These are phyloP conservation scores for Eucalyptus sp. DNA, from an alignment of 345 rosid species.

Conservation along the genomic window DNA sequence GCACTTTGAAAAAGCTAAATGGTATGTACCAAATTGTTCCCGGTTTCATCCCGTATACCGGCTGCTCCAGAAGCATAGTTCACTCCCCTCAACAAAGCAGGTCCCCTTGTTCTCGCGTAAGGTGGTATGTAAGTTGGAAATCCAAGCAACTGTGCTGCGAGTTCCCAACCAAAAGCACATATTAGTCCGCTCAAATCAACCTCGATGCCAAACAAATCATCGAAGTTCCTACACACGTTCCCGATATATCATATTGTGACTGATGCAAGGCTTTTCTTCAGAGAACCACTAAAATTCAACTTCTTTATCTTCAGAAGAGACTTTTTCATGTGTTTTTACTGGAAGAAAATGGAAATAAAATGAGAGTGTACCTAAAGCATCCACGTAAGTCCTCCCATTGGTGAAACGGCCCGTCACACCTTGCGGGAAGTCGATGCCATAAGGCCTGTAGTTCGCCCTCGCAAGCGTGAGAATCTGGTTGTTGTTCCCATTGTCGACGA, in stretches of 20 bases:
- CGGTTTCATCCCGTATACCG: conserved; percentile 88
- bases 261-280: not conserved
- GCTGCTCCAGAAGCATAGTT: conserved; percentile 92
- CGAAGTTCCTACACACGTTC: not conserved
- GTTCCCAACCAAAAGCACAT: not conserved
- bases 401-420: conserved; percentile 79
- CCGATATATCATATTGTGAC: not conserved
- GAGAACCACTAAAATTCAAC: not conserved
- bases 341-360: not conserved
- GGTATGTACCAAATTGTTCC: conserved; percentile 52
- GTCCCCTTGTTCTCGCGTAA: conserved; percentile 48
- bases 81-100: conserved; percentile 38
- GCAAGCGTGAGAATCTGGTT: conserved; percentile 59
- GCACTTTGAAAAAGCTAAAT: not conserved
- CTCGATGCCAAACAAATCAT: not conserved
- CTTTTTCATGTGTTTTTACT: not conserved
- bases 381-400: conserved; percentile 78
- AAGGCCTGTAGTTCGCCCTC: conserved; percentile 79
- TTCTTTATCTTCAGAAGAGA: not conserved
- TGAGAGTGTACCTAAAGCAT: conserved; percentile 45
- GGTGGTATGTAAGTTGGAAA: conserved; percentile 53
- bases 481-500: conserved; percentile 92
- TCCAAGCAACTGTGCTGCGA: conserved; percentile 66
- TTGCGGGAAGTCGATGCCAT: conserved; percentile 76
- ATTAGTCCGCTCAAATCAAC: not conserved